Evolutionary conservation across 306 rosid species (phyloP).

Genomic region (Abrus precatorius): DNA sequence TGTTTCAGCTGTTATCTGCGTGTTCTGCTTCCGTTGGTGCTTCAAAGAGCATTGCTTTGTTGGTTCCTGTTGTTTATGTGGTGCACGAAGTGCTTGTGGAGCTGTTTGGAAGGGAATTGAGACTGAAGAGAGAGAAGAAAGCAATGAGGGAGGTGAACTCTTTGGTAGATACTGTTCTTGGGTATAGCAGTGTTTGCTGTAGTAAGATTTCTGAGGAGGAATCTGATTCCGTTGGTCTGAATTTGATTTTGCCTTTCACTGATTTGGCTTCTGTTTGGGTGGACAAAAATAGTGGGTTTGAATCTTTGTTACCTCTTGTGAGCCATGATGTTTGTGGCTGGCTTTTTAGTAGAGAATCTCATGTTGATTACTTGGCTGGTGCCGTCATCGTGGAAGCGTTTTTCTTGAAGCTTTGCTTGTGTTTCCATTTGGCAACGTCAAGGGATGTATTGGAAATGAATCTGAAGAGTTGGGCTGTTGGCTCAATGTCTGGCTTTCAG

Average conservation of each 20-base stretch:
- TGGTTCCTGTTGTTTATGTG: conserved; percentile 68
- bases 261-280: conserved; percentile 68
- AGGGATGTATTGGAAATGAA: conserved; percentile 62
- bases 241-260: conserved; percentile 51
- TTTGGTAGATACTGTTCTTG: conserved; percentile 67
- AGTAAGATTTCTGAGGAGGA: conserved; percentile 50
- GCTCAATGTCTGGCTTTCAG: conserved; percentile 71
- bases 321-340: conserved; percentile 56
- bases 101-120: conserved; percentile 58
- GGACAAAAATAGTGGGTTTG: conserved; percentile 53
- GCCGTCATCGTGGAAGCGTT: conserved; percentile 67
- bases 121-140: conserved; percentile 67
- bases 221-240: conserved; percentile 34
- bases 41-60: conserved; percentile 67
- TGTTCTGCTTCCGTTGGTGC: conserved; percentile 63
- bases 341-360: conserved; percentile 57
- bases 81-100: conserved; percentile 54
- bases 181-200: conserved; percentile 63
- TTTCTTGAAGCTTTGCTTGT: conserved; percentile 64
- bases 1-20: conserved; percentile 63
- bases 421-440: conserved; percentile 43
- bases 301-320: conserved; percentile 70
- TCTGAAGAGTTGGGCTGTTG: conserved; percentile 71
- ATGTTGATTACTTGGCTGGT: conserved; percentile 69
- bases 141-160: conserved; percentile 66